These are phyloP conservation scores for Colletotrichum tabaci DNA, from an alignment of 2,329 filamentous ascomycete species.

Conservation along the genomic window DNA sequence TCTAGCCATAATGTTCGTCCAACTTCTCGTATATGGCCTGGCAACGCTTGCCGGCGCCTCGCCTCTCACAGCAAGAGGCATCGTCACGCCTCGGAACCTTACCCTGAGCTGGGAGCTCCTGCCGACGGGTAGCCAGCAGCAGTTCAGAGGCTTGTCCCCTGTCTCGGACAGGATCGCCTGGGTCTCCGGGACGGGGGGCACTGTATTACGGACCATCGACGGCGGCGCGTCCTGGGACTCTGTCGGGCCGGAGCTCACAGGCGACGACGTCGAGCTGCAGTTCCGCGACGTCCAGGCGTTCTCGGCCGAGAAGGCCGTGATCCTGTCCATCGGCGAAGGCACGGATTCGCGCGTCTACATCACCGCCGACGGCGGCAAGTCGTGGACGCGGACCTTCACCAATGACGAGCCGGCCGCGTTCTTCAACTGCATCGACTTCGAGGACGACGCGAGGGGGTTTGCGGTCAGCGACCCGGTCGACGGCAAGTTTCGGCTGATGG, in stretches of 20 bases:
- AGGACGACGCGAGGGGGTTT: constrained; percentile 45
- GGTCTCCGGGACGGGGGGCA: constrained; percentile 51
- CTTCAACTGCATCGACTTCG: constrained; percentile 54
- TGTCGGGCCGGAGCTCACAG: constrained; percentile 48
- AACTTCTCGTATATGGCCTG: constrained; percentile 6
- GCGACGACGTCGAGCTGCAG: constrained; percentile 46
- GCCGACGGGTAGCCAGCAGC: constrained; percentile 46
- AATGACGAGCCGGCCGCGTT: constrained; percentile 50
- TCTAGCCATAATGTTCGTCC: constrained; percentile 9
- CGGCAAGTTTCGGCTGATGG: constrained; percentile 50
- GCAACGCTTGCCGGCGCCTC: constrained; percentile 22
- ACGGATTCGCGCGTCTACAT: constrained; percentile 51
- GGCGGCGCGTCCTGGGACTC: constrained; percentile 50
- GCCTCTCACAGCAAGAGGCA: constrained; percentile 9
- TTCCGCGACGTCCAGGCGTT: constrained; percentile 57
- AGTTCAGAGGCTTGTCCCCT: constrained; percentile 51
- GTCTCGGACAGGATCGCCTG: constrained; percentile 51
- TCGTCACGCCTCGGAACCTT: background rate
- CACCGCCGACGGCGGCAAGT: constrained; percentile 48
- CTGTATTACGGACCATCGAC: constrained; percentile 50
- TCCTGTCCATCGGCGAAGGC: constrained; percentile 55
- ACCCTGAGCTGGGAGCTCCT: constrained; percentile 47
- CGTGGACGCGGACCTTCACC: constrained; percentile 49
- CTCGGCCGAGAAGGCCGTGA: constrained; percentile 56
- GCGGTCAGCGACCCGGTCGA: constrained; percentile 53